Base-by-base conservation (phyloP, 352 stramenopile genomes). In the Globisporangium megalacanthum region DNA sequence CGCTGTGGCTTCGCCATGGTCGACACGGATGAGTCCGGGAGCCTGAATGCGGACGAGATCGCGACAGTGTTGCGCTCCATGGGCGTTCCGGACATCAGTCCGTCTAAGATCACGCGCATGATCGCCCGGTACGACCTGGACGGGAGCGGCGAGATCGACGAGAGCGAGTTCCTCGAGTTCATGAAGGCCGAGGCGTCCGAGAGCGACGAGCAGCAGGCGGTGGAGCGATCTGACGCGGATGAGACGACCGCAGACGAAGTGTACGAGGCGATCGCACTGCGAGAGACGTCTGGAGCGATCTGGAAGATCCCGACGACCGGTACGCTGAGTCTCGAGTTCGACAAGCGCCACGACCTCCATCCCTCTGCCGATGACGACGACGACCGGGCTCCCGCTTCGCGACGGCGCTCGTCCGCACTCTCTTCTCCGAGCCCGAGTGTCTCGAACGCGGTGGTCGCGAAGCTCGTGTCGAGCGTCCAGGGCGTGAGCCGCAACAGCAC, bases 121-220 rank as follows among this genome's bases (percentile, higher is more conserved):
- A 70, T 89, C 15, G 63, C 70, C 0, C 72, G 73, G 17, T 89
- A 92, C 52, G 82, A 92, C 53, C 44, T 92, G 4, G 73, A 87
- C 54, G 73, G 68, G 19, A 88, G 75, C n/a, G 82, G 82, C 7
- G 81, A 84, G 58, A 87, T 92, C 36, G 82, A 89, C 35, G 72
- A 77, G 46, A 63, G 77, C 37, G 82, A 92, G 33, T 89, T 92
- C 20, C 62, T 92, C 31, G 75, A 89, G 36, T 88, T 89, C 44
- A 87, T 92, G 75, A 86, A 77, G 45, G 67, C 59, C 2, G 72
- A 86, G 35, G 44, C 88, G 1, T 53, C 83, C 9, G n/a, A 41
- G 49, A 57, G 6, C 35, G 42, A 17, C 25, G 35, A 20, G 25
- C 25, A 29, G 25, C 25, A 29, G 25, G 25, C 2, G 25, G n/a